These are phyloP conservation scores for Neurospora sp. DNA, from an alignment of 495 filamentous ascomycete genomes.

Conservation along the genomic window DNA sequence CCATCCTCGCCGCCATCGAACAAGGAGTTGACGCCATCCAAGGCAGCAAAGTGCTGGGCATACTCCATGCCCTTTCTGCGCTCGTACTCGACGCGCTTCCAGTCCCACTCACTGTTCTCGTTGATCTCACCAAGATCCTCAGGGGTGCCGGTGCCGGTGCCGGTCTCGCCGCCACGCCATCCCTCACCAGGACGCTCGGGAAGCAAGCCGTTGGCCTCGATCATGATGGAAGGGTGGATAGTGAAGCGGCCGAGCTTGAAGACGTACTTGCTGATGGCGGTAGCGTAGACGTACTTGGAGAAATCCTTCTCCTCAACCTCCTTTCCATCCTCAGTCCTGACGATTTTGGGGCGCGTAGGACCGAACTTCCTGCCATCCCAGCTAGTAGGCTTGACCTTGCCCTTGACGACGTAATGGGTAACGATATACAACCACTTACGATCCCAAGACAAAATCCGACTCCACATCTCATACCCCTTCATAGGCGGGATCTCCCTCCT, in stretches of 20 bases:
- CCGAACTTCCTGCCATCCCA: slow-evolving; percentile 19
- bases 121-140: slow-evolving; percentile 16
- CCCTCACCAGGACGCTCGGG: slow-evolving; percentile 44
- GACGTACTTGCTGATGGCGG: slow-evolving; percentile 75
- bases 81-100: slow-evolving; percentile 35
- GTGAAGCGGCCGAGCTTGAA: slow-evolving; percentile 83
- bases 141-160: slow-evolving; percentile 23
- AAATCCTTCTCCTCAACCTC: slow-evolving; percentile 43
- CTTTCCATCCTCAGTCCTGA: slow-evolving; percentile 25
- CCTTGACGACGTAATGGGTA: slow-evolving; percentile 48
- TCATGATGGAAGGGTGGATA: slow-evolving; percentile 67
- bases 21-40: slow-evolving; percentile 37
- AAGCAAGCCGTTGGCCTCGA: slow-evolving; percentile 59
- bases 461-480: slow-evolving; percentile 63
- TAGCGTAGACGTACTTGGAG: slow-evolving; percentile 54
- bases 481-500: slow-evolving; percentile 60
- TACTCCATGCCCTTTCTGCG: slow-evolving; percentile 37
- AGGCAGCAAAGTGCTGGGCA: slow-evolving; percentile 38
- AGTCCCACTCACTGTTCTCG: slow-evolving; percentile 35
- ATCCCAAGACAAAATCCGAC: slow-evolving; percentile 61
- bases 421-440: slow-evolving; percentile 43
- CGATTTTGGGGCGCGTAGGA: slow-evolving; percentile 9
- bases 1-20: slow-evolving; percentile 40
- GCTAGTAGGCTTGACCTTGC: slow-evolving; percentile 38
- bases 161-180: slow-evolving; percentile 33